Evolutionary conservation across 2,329 filamentous ascomycete species (phyloP), one percentile per base, ranked within the genome.

Genomic region (Escovopsis weberi): DNA sequence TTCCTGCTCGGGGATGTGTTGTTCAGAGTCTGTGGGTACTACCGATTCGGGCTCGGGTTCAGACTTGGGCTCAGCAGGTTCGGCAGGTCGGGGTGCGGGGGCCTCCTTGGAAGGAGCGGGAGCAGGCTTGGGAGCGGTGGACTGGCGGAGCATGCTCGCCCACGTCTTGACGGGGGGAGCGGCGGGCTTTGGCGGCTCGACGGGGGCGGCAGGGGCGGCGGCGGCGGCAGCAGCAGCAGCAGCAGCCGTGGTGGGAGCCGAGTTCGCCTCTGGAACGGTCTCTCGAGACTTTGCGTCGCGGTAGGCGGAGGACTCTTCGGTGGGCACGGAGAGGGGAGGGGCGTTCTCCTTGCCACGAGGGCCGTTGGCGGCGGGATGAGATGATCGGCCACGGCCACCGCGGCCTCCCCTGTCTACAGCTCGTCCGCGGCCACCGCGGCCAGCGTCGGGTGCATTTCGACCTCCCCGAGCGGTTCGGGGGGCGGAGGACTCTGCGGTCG

Each of bases 71-170:
- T 60, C 57, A 47, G 49, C 40, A 30, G 52, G 41, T 47, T 61
- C 56, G 43, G 52, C 50, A 45, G 66, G 61, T 53, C 70, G 67
- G 23, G 67, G 60, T 32, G 59, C 62, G 46, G 67, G 59, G n/a
- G 60, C 55, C 51, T 74, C 67, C 57, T 69, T 70, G 39, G 68
- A 43, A 61, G 72, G 39, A 61, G 72, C 72, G 34, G 75, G 70
- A 33, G 71, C 65, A 35, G 72, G 67, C 65, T 81, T 82, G 36
- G 69, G 70, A 37, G 59, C 62, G 37, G 72, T 67, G 33, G 78
- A 68, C 58, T 75, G 67, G 53, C 74, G 74, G 48, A 86, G 74
- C 71, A 87, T 80, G 62, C 80, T 84, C 33, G 82, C 82, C 82
- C 82, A 87, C 26, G 76, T 80, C 66, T 78, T 80, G 44, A 60